Percentiles rank a stretch among this genome's conserved stretches.
These are phyloP conservation scores for sunflower (Helianthus annuus) DNA, from an alignment of 129 eudicot species.

Conservation along the genomic window DNA sequence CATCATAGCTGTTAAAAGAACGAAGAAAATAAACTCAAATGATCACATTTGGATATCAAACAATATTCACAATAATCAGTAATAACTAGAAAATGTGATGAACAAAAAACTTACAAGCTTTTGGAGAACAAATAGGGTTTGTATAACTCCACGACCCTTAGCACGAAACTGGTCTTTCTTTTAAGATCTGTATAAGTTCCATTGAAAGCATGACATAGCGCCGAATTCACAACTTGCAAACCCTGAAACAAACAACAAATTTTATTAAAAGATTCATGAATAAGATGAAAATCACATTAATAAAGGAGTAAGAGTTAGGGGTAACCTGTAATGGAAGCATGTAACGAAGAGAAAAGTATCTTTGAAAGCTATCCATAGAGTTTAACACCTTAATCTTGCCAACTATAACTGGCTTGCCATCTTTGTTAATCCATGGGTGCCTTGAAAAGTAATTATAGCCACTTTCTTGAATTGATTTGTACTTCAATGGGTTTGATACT, in stretches of 20 bases:
- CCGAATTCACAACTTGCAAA: constrained; percentile 31
- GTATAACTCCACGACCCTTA: constrained; percentile 50
- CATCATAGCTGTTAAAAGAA: constrained; percentile 55
- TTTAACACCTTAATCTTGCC: constrained; percentile 24
- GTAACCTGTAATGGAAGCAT: constrained; percentile 48
- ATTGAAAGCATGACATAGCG: constrained; percentile 33
- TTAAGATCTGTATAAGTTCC: constrained; percentile 26
- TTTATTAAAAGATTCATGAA: background rate
- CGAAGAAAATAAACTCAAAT: background rate
- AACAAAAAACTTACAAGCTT: constrained; percentile 43
- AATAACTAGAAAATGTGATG: background rate
- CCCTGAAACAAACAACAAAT: constrained; percentile 12
- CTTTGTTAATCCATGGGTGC: constrained; percentile 41
- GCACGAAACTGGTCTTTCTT: constrained; percentile 35
- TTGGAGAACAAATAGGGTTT: constrained; percentile 56
- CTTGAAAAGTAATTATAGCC: constrained; percentile 37
- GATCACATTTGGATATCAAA: background rate
- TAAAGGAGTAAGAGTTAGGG: background rate
- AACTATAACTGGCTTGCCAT: constrained; percentile 49
- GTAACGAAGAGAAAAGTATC: constrained; percentile 43
- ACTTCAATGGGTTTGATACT: constrained; percentile 44
- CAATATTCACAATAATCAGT: background rate
- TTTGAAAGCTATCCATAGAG: constrained; percentile 50
- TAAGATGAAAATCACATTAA: background rate
- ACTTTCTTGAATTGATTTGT: constrained; percentile 27